A percentile compares a stretch with the other conserved stretches of the same genome.
Conservation (phyloP, 257 asterid species). For the Fraxinus pennsylvanica region DNA sequence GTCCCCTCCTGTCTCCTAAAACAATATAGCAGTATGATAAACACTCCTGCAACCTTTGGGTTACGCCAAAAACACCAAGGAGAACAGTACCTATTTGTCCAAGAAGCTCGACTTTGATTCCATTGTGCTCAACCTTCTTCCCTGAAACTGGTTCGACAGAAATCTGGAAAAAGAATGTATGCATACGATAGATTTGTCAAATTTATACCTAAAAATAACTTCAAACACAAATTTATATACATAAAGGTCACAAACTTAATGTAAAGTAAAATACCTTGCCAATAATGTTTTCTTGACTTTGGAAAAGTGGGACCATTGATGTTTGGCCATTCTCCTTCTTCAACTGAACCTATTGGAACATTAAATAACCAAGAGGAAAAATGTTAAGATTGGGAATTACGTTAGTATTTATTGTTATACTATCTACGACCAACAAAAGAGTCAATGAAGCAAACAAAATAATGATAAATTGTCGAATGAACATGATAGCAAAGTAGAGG, state of each 20-base stretch:
- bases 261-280: slow-evolving; percentile 43
- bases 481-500: background rate
- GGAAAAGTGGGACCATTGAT: slow-evolving; percentile 54
- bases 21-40: background rate
- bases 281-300: slow-evolving; percentile 51
- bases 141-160: slow-evolving; percentile 88
- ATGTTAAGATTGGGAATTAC: background rate
- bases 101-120: slow-evolving; percentile 98
- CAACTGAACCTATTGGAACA: slow-evolving; percentile 35
- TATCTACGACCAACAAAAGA: background rate
- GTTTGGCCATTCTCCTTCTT: slow-evolving; percentile 59
- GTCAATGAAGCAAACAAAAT: background rate
- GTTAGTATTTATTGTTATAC: background rate
- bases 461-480: background rate
- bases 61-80: slow-evolving; percentile 45
- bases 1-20: slow-evolving; percentile 4
- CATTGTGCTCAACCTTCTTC: slow-evolving; percentile 97
- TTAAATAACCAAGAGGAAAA: background rate
- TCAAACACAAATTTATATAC: background rate
- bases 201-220: background rate
- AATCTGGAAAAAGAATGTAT: slow-evolving; percentile 50
- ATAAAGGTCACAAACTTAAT: background rate
- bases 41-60: slow-evolving; percentile 6
- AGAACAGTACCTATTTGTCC: slow-evolving; percentile 63
- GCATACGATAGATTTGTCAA: slow-evolving; percentile 10